Conservation (phyloP, 139 green algal genomes). For the Chlamydomonas incerta region DNA sequence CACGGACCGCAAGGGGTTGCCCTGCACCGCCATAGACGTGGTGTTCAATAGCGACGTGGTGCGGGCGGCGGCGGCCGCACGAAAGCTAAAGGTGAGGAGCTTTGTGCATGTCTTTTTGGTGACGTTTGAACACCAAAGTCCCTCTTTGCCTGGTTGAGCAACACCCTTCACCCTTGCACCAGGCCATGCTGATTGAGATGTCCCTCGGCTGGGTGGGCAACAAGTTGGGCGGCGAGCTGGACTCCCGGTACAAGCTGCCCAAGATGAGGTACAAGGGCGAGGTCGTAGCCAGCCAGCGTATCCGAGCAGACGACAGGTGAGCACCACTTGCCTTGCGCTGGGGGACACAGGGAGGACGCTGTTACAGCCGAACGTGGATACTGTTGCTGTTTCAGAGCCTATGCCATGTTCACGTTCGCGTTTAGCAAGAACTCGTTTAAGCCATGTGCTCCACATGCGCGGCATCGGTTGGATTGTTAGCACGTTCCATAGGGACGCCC, state of each 20-base stretch:
- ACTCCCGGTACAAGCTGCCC: slow-evolving; percentile 83
- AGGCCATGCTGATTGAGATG: slow-evolving; percentile 80
- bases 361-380: too few species aligned
- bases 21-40: slow-evolving; percentile 75
- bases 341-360: too few species aligned
- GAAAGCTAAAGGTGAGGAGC: slow-evolving; percentile 28
- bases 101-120: too few species aligned
- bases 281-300: slow-evolving; percentile 50
- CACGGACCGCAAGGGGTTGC: slow-evolving; percentile 67
- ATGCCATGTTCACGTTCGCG: too few species aligned
- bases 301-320: slow-evolving; percentile 43
- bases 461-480: too few species aligned
- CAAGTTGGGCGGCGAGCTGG: slow-evolving; percentile 66
- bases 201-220: slow-evolving; percentile 57
- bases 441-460: too few species aligned
- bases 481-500: too few species aligned
- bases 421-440: too few species aligned
- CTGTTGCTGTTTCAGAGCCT: too few species aligned
- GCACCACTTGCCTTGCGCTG: too few species aligned
- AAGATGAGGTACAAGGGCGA: slow-evolving; percentile 87
- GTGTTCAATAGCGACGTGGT: slow-evolving; percentile 77
- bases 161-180: slow-evolving; percentile 53
- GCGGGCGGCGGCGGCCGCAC: slow-evolving; percentile 40
- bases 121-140: too few species aligned
- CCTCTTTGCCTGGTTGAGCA: too few species aligned